Base-by-base conservation (phyloP, 2,329 filamentous ascomycete species). In the Scedosporium aurantiacum region DNA sequence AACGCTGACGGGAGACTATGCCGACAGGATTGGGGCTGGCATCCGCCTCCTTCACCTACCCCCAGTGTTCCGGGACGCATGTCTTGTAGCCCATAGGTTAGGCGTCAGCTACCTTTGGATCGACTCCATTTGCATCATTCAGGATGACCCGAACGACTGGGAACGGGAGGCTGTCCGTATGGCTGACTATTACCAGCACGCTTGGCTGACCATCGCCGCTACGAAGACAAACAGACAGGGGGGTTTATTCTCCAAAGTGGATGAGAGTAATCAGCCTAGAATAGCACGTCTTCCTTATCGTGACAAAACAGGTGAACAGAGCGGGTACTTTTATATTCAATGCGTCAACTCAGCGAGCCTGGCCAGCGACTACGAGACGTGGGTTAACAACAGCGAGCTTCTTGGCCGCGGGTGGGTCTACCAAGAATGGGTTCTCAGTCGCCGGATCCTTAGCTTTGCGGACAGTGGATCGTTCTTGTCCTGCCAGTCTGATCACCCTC, bases 41-140 rank as follows among this genome's bases (percentile, higher is more conserved):
- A 16, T 0, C 18, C 18, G 5, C 16, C 16, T 4, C 8, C 2
- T 47, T 14, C 43, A 7, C 14, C 18, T 27, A 25, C 18, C 28
- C 5, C 27, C 55, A 61, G 57, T 16, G 5, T 21, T 61, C n/a
- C 32, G 8, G 5, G 55, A 50, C 27, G 8, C 54, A 16, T 47
- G 55, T 27, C 27, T 5, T 12, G 16, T 57, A 3, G 54, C 27
- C 54, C 18, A 55, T 7, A 37, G 23, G n/a, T 25, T 58, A 37
- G 25, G 27, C 14, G 14, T 58, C n/a, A 63, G 65, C 62, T 40
- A 58, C 23, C 3, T 58, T 7, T 58, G 56, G 56, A 40, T 67
- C 64, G 45, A 64, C 60, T 58, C 56, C 18, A 25, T 58, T 25
- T 37, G 56, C 56, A 58, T 58, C 12, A 8, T 58, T n/a, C 56